Evolutionary conservation across 2,329 filamentous ascomycete genomes (phyloP).

Genomic region (Aspergillus sp.): DNA sequence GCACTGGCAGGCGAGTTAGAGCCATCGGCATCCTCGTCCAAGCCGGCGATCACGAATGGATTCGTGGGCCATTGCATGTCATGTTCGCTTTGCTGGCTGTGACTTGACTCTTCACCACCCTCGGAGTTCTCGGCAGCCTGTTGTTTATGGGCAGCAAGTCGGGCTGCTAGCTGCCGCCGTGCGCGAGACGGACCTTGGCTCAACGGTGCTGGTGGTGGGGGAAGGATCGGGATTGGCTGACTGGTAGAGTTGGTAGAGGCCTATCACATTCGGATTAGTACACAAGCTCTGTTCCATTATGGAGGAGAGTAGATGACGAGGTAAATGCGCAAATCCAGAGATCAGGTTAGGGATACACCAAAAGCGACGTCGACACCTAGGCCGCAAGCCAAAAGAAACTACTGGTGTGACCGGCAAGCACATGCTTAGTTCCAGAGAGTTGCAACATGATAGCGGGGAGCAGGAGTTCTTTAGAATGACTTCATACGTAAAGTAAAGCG

Average conservation of each 20-base stretch:
- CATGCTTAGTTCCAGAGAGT: constrained; percentile 16
- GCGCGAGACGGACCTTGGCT: constrained; percentile 86
- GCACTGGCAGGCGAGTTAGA: constrained; percentile 24
- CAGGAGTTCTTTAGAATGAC: constrained; percentile 20
- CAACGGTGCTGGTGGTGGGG: constrained; percentile 70
- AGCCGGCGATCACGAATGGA: constrained; percentile 41
- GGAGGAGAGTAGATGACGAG: constrained; percentile 4
- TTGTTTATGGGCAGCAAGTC: constrained; percentile 74
- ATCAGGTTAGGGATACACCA: constrained; percentile 2
- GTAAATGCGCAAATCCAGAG: background rate
- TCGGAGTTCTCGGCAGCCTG: constrained; percentile 51
- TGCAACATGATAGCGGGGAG: constrained; percentile 23
- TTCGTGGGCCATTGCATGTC: constrained; percentile 38
- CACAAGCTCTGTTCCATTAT: constrained; percentile 1
- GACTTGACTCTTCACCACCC: constrained; percentile 28
- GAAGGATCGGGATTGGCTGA: constrained; percentile 47
- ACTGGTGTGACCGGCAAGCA: constrained; percentile 20
- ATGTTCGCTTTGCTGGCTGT: constrained; percentile 14
- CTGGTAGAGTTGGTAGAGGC: constrained; percentile 37
- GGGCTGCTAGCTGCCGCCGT: constrained; percentile 83
- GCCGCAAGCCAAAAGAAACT: constrained; percentile 13
- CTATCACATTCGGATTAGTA: constrained; percentile 25
- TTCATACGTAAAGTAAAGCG: constrained; percentile 27
- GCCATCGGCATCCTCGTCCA: constrained; percentile 36
- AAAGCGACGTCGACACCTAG: constrained; percentile 13